phyloP scores from a whole-genome alignment of 371 early-diverging fungal genomes.

The Mortierella sp. region DNA sequence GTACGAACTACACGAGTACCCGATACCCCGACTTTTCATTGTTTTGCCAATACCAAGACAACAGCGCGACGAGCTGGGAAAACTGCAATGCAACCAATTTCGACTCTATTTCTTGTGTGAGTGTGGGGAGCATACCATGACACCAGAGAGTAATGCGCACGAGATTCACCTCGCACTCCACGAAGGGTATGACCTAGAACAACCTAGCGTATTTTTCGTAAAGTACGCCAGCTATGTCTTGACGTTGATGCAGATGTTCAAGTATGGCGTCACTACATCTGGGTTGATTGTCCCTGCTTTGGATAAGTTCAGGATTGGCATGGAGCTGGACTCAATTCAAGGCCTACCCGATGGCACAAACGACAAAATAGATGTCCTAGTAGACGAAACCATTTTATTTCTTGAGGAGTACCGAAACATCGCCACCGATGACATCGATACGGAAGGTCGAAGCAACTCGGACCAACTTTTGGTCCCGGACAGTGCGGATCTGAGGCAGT shows the following conservation, averaged over 20 bases:
- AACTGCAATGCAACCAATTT: not conserved
- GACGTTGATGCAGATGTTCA: conserved; percentile 4
- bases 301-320: not conserved
- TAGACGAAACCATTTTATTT: conserved; percentile 11
- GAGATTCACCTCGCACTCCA: conserved; percentile 30
- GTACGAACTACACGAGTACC: conserved; percentile 24
- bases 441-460: not conserved
- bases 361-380: not conserved
- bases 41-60: conserved; percentile 7
- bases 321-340: not conserved
- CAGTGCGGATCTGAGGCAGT: conserved; percentile 13
- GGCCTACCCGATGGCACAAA: not conserved
- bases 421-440: not conserved
- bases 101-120: conserved; percentile 31
- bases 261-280: not conserved
- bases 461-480: not conserved
- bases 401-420: not conserved
- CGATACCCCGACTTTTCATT: conserved; percentile 31
- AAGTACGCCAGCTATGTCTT: not conserved
- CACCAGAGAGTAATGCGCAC: conserved; percentile 9
- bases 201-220: conserved; percentile 22
- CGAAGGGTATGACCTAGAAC: conserved; percentile 26
- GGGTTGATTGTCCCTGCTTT: conserved; percentile 11
- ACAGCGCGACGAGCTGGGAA: not conserved
- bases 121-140: conserved; percentile 31